Conservation (phyloP, 345 rosid species). For the Turritis glabra region DNA sequence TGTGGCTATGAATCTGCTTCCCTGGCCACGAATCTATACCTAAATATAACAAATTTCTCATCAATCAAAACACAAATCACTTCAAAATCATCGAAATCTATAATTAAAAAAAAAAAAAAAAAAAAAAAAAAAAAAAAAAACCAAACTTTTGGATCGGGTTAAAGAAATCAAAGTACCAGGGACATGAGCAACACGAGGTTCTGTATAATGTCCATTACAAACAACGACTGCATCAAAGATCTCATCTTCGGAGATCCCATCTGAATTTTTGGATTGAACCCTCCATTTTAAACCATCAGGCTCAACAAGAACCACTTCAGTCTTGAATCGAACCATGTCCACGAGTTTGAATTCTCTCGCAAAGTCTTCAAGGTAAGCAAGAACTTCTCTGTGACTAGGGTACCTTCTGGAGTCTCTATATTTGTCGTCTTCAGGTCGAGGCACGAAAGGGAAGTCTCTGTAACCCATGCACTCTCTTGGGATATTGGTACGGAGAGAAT, state of each 20-base stretch:
- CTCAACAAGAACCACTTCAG: constrained; percentile 49
- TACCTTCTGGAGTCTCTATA: constrained; percentile 66
- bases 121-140: not conserved
- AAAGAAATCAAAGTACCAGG: constrained; percentile 46
- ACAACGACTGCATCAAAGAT: constrained; percentile 71
- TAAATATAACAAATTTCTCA: constrained; percentile 19
- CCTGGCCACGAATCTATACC: constrained; percentile 88
- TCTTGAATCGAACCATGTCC: constrained; percentile 63
- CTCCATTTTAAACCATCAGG: constrained; percentile 48
- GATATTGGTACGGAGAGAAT: constrained; percentile 82
- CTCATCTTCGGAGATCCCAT: constrained; percentile 34
- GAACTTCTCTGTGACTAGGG: constrained; percentile 75
- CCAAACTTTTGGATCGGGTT: not conserved
- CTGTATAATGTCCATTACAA: constrained; percentile 69
- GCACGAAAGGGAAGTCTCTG: constrained; percentile 67
- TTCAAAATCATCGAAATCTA: constrained; percentile 8
- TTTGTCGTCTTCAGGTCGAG: constrained; percentile 23
- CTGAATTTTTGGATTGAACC: constrained; percentile 44
- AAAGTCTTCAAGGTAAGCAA: constrained; percentile 63
- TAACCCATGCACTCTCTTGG: constrained; percentile 90
- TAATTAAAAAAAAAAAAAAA: not conserved
- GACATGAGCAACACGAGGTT: constrained; percentile 67
- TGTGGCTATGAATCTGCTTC: constrained; percentile 89
- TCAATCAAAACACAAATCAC: not conserved
- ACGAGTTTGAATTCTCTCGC: constrained; percentile 59